Evolutionary conservation across 208 protist species (phyloP).

Genomic region (Zelonia costaricensis): DNA sequence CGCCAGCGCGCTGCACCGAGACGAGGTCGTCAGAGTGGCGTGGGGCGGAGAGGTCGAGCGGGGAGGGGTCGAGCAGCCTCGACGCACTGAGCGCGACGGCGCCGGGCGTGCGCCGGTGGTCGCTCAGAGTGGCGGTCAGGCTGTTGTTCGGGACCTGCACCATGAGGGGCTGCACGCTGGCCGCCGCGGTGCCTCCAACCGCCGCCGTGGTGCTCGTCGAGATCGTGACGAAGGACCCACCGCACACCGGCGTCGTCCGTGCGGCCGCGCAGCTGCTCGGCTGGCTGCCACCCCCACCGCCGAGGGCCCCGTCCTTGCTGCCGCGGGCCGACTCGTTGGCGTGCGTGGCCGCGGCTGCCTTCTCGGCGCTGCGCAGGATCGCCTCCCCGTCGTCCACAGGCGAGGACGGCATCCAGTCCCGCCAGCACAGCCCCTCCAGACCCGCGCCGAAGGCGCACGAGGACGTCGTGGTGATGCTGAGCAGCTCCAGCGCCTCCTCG

Average conservation of each 20-base stretch:
- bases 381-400: constrained; percentile 13
- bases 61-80: neutral
- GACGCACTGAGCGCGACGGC: neutral
- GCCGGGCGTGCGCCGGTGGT: neutral
- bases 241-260: no score
- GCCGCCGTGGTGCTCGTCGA: no score
- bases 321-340: neutral
- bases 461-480: constrained; percentile 51
- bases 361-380: neutral
- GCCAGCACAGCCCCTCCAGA: constrained; percentile 34
- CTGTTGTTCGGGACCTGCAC: no score
- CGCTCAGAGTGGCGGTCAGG: no score
- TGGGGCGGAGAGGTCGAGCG: constrained; percentile 8
- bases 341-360: neutral
- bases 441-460: constrained; percentile 56
- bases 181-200: no score
- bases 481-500: constrained; percentile 46
- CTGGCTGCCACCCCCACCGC: no score
- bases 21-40: constrained; percentile 23
- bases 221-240: no score
- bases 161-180: no score
- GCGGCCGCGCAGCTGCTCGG: no score
- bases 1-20: neutral
- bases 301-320: no score
- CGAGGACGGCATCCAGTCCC: constrained; percentile 26